Evolutionary conservation across 1,139 yeast species (phyloP).

Genomic region (Entelexis paramagnoliae): DNA sequence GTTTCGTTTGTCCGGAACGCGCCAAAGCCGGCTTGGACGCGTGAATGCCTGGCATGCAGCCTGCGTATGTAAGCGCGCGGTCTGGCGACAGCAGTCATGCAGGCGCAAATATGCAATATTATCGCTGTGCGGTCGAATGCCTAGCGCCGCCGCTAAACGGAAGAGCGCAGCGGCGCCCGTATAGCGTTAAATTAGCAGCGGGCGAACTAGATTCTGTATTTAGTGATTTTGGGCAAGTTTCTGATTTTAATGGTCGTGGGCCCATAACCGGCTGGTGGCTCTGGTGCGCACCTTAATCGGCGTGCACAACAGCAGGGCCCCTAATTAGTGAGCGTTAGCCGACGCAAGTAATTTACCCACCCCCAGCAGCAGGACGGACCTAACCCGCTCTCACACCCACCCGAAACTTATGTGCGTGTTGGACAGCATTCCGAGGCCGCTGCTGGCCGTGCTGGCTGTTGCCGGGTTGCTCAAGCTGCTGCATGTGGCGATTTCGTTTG

Average conservation of each 20-base stretch:
- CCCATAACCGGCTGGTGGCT: neutral
- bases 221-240: too few relatives aligned
- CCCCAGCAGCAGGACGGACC: neutral
- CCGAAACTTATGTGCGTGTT: neutral
- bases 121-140: too few relatives aligned
- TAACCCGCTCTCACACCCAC: neutral
- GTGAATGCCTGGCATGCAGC: too few relatives aligned
- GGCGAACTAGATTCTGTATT: neutral
- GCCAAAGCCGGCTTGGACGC: too few relatives aligned
- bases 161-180: too few relatives aligned
- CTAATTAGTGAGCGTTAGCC: neutral
- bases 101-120: neutral
- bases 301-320: neutral
- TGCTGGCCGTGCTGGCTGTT: conserved; percentile 20
- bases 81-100: neutral
- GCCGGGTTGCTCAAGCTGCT: conserved; percentile 47
- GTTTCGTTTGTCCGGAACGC: too few relatives aligned
- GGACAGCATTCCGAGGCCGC: conserved; percentile 10
- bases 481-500: conserved; percentile 35
- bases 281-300: neutral
- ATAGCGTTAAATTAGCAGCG: too few relatives aligned
- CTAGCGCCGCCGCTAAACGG: too few relatives aligned
- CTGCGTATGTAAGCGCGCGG: neutral
- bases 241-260: too few relatives aligned
- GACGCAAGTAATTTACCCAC: neutral